Evolutionary conservation across 225 moss, liverwort and hornwort genomes (phyloP).

Genomic region (Polytrichum formosum): DNA sequence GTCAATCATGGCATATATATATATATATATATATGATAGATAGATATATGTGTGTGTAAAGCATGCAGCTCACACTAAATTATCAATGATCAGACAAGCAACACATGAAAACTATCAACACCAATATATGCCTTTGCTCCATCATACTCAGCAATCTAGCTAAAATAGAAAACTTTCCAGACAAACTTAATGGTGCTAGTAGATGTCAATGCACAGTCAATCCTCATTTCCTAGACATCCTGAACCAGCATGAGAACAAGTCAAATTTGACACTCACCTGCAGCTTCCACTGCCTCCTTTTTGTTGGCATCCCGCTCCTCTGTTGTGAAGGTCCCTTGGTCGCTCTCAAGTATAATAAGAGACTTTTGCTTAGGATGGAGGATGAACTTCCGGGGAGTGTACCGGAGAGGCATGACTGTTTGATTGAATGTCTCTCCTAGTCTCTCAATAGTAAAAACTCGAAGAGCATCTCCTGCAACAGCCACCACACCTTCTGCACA

Average conservation of each 20-base stretch:
- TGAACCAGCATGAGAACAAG: neutral
- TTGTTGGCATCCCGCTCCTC: conserved; percentile 88
- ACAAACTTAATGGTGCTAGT: no score
- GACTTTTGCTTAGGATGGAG: conserved; percentile 88
- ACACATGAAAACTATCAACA: no score
- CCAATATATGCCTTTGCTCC: no score
- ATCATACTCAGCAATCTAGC: no score
- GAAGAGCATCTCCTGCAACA: conserved; percentile 87
- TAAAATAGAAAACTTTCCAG: no score
- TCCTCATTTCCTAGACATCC: neutral
- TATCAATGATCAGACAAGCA: no score
- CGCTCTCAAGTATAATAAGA: conserved; percentile 93
- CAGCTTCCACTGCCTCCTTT: conserved; percentile 79
- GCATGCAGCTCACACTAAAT: no score
- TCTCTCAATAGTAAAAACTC: conserved; percentile 93
- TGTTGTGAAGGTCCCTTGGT: conserved; percentile 88
- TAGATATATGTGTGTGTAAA: no score
- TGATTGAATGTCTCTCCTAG: conserved; percentile 98
- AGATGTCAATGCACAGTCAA: no score
- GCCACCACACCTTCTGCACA: conserved; percentile 98
- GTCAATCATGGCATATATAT: no score
- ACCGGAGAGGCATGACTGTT: conserved; percentile 85
- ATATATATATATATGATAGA: no score
- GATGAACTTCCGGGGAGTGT: conserved; percentile 97
- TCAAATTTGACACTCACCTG: conserved; percentile 30